A percentile compares a stretch with the other conserved stretches of the same genome.
phyloP scores from a whole-genome alignment of 2,329 filamentous ascomycete species.

The Aspergillus pseudoviridinutans region DNA sequence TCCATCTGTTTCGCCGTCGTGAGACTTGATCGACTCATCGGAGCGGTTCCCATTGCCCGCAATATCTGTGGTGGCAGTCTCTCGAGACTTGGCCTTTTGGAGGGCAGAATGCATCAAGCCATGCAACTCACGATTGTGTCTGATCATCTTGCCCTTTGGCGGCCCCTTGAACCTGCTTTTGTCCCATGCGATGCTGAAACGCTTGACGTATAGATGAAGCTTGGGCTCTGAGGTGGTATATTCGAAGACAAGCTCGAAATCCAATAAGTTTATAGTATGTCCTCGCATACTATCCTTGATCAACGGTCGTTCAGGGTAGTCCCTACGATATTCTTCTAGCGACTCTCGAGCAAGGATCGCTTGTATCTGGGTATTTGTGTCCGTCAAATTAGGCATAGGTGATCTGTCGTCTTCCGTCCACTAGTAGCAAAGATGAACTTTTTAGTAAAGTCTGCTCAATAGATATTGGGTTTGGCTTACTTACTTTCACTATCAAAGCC shows the following conservation, averaged over 20 bases:
- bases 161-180: conserved; percentile 10
- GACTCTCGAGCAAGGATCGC: conserved; percentile 27
- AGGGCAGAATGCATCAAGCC: conserved; percentile 13
- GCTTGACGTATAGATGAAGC: conserved; percentile 22
- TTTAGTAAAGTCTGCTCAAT: conserved; percentile 2
- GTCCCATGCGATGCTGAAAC: conserved; percentile 23
- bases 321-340: conserved; percentile 17
- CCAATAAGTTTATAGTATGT: conserved; percentile 26
- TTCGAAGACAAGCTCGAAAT: conserved; percentile 35
- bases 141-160: conserved; percentile 16
- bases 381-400: conserved; percentile 28
- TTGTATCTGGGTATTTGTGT: conserved; percentile 31
- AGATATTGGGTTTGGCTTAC: neutral
- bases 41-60: neutral
- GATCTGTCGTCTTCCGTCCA: conserved; percentile 20
- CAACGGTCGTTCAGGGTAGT: conserved; percentile 14
- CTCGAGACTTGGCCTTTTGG: conserved; percentile 7
- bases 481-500: conserved; percentile 31
- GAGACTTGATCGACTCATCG: conserved; percentile 10
- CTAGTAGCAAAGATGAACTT: conserved; percentile 13
- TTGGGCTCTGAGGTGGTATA: conserved; percentile 21
- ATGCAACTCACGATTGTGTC: conserved; percentile 14
- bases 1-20: conserved; percentile 9
- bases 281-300: conserved; percentile 21
- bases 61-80: neutral